Conservation (phyloP, 345 rosid species). For the Jatropha curcas region DNA sequence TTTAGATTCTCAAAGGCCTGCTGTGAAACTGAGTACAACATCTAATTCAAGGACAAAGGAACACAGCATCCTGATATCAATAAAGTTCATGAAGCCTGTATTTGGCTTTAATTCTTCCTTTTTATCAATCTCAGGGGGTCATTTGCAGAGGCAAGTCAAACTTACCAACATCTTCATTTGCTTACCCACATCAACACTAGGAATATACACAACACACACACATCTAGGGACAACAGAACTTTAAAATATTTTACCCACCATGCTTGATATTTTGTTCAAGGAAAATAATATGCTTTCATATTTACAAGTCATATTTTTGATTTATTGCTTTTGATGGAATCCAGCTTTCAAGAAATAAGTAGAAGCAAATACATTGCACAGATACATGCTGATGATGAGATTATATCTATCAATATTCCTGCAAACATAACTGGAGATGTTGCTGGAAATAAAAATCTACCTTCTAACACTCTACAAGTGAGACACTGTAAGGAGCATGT, state of each 20-base stretch:
- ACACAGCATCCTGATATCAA: constrained; percentile 51
- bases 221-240: not conserved
- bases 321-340: constrained; percentile 13
- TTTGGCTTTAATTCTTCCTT: constrained; percentile 80
- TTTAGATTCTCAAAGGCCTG: constrained; percentile 81
- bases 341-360: constrained; percentile 74
- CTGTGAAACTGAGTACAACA: constrained; percentile 70
- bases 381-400: constrained; percentile 52
- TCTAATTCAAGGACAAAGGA: constrained; percentile 64
- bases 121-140: constrained; percentile 74
- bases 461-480: constrained; percentile 74
- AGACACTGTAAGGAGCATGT: constrained; percentile 60
- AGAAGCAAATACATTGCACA: constrained; percentile 58
- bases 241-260: not conserved
- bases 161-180: constrained; percentile 4
- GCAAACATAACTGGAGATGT: constrained; percentile 82
- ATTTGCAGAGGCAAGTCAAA: constrained; percentile 63
- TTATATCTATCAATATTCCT: constrained; percentile 58
- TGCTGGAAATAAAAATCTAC: constrained; percentile 75
- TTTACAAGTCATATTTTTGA: constrained; percentile 8
- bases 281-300: not conserved
- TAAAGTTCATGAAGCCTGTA: constrained; percentile 80
- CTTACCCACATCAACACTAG: not conserved
- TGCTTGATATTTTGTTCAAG: not conserved
- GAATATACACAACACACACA: not conserved